Evolutionary conservation across 2,329 filamentous ascomycete species (phyloP).

Genomic region (Exophiala dermatitidis): DNA sequence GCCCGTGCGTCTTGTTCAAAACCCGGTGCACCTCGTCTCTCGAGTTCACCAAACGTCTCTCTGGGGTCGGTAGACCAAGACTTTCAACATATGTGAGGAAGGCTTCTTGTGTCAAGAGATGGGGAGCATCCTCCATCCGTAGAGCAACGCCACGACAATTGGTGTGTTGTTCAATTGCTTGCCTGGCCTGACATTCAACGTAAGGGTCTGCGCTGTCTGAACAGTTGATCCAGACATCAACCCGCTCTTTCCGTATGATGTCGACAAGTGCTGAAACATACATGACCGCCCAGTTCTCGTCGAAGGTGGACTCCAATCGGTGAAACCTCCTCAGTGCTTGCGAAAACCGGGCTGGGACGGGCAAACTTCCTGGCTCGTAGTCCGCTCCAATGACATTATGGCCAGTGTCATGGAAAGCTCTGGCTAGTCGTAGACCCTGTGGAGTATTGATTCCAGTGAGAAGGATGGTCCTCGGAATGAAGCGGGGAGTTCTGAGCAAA

Average conservation of each 20-base stretch:
- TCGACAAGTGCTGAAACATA: slow-evolving; percentile 53
- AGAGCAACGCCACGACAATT: slow-evolving; percentile 43
- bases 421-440: slow-evolving; percentile 61
- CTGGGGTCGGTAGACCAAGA: slow-evolving; percentile 39
- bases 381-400: slow-evolving; percentile 66
- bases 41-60: slow-evolving; percentile 49
- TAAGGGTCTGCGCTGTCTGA: slow-evolving; percentile 57
- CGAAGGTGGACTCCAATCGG: slow-evolving; percentile 28
- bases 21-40: slow-evolving; percentile 49
- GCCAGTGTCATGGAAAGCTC: slow-evolving; percentile 57
- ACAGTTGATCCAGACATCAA: slow-evolving; percentile 67
- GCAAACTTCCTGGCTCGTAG: slow-evolving; percentile 44
- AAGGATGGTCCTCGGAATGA: slow-evolving; percentile 52
- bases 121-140: slow-evolving; percentile 2
- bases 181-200: slow-evolving; percentile 58
- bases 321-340: slow-evolving; percentile 51
- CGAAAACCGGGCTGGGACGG: slow-evolving; percentile 54
- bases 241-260: slow-evolving; percentile 53
- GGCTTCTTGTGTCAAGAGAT: slow-evolving; percentile 6
- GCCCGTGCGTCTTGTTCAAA: slow-evolving; percentile 38
- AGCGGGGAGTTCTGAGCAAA: slow-evolving; percentile 31
- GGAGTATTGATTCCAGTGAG: slow-evolving; percentile 66
- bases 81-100: slow-evolving; percentile 14
- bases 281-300: slow-evolving; percentile 15
- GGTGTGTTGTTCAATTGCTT: slow-evolving; percentile 53